Base-by-base conservation (phyloP, 2,329 filamentous ascomycete genomes). In the Aspergillus fumigatus region DNA sequence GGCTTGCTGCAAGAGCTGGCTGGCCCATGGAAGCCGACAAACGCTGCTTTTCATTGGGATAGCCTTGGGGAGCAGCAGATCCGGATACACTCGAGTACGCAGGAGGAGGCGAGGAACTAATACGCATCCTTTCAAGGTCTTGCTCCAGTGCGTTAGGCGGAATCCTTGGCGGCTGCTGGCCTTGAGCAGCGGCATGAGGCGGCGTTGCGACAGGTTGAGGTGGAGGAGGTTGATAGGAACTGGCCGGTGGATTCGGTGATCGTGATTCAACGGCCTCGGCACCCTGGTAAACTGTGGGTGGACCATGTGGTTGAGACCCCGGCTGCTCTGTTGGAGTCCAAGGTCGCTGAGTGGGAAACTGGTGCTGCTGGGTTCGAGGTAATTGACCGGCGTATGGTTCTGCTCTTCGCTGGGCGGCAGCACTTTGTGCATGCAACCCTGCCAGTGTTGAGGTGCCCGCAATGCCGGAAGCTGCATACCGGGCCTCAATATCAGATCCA, bases 321-420 rank as follows among this genome's bases (percentile, higher is more conserved):
- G 92, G 92, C 56, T 87, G 83, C 72, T 99, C 94, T 3, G 94
- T 97, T 0, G 94, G 94, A 9, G 93, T 97, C 94, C 93, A 97
- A 29, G 92, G 92, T 50, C 93, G 83, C 55, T 64, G 70, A 48
- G 68, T 65, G 26, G 76, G 32, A 17, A 38, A 79, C 49, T 75
- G 73, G 57, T 68, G 63, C 49, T 75, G 73, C 57, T 68, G 63
- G 47, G 67, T 67, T 43, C 63, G 69, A 45, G 70, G 69, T 52
- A 74, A 75, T 53, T 80, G 78, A 38, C 81, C 78, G 23, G 81
- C 83, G 71, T 96, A 97, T 58, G 94, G 90, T 40, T 90, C 88
- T 59, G 88, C 78, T 63, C 92, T 83, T 71, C 94, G 90, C 27
- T 90, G 82, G 1, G 92, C 90, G 2, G 92, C 92, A 17, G 90